These are phyloP conservation scores for Beauveria caledonica DNA, from an alignment of 2,329 filamentous ascomycete species.

Conservation along the genomic window DNA sequence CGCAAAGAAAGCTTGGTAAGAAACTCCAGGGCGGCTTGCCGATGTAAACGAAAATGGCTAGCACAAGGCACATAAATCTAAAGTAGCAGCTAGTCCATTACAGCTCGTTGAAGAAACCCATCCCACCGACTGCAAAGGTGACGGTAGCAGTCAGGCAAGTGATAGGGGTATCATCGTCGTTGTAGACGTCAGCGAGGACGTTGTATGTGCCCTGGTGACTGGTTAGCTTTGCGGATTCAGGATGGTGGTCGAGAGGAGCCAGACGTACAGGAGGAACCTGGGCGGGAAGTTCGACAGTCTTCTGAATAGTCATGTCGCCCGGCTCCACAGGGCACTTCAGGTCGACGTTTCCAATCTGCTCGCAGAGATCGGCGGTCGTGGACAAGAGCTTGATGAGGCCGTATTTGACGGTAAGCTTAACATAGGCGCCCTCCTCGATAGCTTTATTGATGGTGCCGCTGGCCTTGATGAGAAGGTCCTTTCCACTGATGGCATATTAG, in stretches of 20 bases:
- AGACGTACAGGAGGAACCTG: constrained; percentile 78
- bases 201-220: constrained; percentile 70
- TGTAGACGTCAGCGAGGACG: constrained; percentile 79
- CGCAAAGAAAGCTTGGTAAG: neutral
- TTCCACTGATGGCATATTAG: constrained; percentile 48
- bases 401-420: constrained; percentile 83
- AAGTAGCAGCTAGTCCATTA: constrained; percentile 18
- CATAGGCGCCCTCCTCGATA: constrained; percentile 71
- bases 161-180: constrained; percentile 61
- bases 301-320: constrained; percentile 64
- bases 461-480: constrained; percentile 70
- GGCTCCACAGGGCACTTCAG: constrained; percentile 80
- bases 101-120: constrained; percentile 33
- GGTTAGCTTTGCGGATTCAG: constrained; percentile 15
- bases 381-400: constrained; percentile 84
- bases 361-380: constrained; percentile 75
- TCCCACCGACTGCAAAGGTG: constrained; percentile 41
- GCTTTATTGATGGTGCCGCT: constrained; percentile 63
- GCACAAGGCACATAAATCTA: constrained; percentile 9
- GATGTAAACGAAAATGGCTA: constrained; percentile 4
- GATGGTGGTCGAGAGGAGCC: neutral
- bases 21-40: neutral
- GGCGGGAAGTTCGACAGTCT: constrained; percentile 75
- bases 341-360: constrained; percentile 81
- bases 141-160: constrained; percentile 79